A percentile compares a stretch with the other conserved stretches of the same genome.
Evolutionary conservation across 192 early-diverging fungal genomes (phyloP).

Genomic region (Spizellomyces sp.): DNA sequence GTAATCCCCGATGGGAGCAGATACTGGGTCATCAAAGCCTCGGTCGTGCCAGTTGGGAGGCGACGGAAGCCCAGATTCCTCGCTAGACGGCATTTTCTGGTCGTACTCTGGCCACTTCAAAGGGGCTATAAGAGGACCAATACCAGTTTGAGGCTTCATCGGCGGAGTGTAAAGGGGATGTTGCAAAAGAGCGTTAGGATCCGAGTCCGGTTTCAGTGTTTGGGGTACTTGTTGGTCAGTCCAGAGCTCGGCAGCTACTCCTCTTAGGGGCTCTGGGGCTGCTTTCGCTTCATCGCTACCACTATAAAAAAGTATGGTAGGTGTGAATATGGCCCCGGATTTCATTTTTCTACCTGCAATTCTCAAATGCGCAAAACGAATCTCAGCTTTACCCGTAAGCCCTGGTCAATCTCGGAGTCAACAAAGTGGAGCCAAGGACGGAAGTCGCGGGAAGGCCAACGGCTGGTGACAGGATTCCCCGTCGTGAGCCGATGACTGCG

Average conservation of each 20-base stretch:
- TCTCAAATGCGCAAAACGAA: too few relatives aligned
- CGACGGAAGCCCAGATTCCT: constrained; percentile 26
- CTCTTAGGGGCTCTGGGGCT: background rate
- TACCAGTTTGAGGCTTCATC: constrained; percentile 34
- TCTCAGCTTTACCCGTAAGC: background rate
- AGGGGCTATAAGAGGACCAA: constrained; percentile 41
- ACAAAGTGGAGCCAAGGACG: background rate
- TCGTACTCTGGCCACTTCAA: constrained; percentile 55
- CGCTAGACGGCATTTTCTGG: constrained; percentile 34
- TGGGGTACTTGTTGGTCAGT: constrained; percentile 1
- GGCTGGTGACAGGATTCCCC: background rate
- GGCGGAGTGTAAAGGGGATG: constrained; percentile 53
- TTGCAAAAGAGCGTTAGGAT: constrained; percentile 33
- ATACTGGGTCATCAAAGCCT: constrained; percentile 40
- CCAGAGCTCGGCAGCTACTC: constrained; percentile 22
- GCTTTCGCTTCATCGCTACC: background rate
- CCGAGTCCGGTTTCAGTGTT: background rate
- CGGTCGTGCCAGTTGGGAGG: constrained; percentile 31
- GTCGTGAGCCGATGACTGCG: background rate
- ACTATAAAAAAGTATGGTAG: too few relatives aligned
- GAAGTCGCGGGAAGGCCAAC: background rate
- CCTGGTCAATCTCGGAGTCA: background rate
- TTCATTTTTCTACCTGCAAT: too few relatives aligned
- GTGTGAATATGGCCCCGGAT: too few relatives aligned
- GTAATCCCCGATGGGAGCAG: constrained; percentile 55